Percentiles rank a stretch among this genome's conserved stretches.
Conservation (phyloP, 1,284 basidiomycete genomes). For the Limonomyces culmigenus region DNA sequence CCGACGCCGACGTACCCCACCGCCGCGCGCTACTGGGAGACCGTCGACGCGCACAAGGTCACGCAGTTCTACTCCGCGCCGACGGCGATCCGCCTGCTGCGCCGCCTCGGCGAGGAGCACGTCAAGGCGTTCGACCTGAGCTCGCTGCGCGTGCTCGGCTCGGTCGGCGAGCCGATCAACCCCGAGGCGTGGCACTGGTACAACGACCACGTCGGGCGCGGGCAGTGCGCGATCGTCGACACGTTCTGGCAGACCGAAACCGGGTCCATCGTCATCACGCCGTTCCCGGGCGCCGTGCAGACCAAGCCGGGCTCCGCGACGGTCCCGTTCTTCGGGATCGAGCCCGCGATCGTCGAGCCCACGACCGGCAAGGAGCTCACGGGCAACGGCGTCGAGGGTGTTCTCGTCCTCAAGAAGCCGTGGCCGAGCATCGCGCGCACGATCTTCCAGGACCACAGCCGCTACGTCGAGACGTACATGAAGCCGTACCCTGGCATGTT, state of each 20-base stretch:
- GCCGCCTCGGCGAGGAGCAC: constrained; percentile 77
- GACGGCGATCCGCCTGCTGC: constrained; percentile 84
- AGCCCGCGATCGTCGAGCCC: constrained; percentile 80
- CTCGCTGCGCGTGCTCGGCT: constrained; percentile 77
- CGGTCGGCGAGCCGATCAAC: constrained; percentile 97
- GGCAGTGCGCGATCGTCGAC: constrained; percentile 89
- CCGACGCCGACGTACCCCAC: constrained; percentile 95
- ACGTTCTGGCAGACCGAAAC: constrained; percentile 98
- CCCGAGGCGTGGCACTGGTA: constrained; percentile 99
- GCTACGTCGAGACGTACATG: constrained; percentile 93
- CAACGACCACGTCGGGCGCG: constrained; percentile 83
- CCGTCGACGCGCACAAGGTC: constrained; percentile 83
- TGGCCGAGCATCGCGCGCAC: constrained; percentile 98
- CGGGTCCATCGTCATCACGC: constrained; percentile 88
- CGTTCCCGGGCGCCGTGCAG: constrained; percentile 88
- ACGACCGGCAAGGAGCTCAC: constrained; percentile 56
- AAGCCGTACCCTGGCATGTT: constrained; percentile 79
- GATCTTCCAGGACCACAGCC: constrained; percentile 82
- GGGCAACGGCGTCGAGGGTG: constrained; percentile 83
- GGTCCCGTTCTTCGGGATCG: constrained; percentile 94
- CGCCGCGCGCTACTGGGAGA: constrained; percentile 93
- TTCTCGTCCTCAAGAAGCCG: constrained; percentile 72
- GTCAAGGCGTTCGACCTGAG: constrained; percentile 77
- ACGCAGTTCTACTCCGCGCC: constrained; percentile 94
- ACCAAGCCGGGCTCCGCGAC: constrained; percentile 96